Evolutionary conservation across 495 filamentous ascomycete species (phyloP), one percentile per base, ranked within the genome.

Genomic region (Penicillium manginii): DNA sequence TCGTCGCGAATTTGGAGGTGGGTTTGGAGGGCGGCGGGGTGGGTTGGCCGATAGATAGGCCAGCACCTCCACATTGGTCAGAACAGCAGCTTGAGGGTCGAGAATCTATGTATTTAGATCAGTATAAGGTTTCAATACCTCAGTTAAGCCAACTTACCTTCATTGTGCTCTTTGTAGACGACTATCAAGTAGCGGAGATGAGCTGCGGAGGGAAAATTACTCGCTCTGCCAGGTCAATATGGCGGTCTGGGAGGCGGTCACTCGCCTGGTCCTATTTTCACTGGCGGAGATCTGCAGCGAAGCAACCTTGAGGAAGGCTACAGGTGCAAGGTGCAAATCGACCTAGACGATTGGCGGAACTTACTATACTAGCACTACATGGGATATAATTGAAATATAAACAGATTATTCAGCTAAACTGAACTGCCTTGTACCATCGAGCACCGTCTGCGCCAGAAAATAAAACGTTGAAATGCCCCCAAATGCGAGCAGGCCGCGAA

Each of bases 61-160:
- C 32, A 83, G 78, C 57, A 89, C 86, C 72, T 89, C 86, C 58
- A 84, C 76, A 67, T 88, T 88, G 62, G 85, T 85, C 70, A 89
- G 79, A 49, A 77, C 78, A 18, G 84, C 84, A 48, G 80, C 79
- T 75, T 86, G 83, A 32, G 84, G 78, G 68, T 87, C 84, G 54
- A 89, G 73, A 48, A 89, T 82, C 82, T 88, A 22, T 8, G 22
- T 7, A 3, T 15, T 15, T 8, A 0, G 4, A 33, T 67, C 19
- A 64, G 54, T 0, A 23, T 32, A 2, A n/a, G 10, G 19, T 15
- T 50, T 5, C 9, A 3, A 4, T 6, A 26, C 9, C 10, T 45
- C 5, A 2, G 0, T 19, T 4, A 6, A 39, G 11, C 7, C 11
- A 31, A 52, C 64, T 49, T 69, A 72, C 73, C 65, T 66, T 69